phyloP scores from a whole-genome alignment of 2,329 filamentous ascomycete species.

The Fusarium sterilihyphosum region DNA sequence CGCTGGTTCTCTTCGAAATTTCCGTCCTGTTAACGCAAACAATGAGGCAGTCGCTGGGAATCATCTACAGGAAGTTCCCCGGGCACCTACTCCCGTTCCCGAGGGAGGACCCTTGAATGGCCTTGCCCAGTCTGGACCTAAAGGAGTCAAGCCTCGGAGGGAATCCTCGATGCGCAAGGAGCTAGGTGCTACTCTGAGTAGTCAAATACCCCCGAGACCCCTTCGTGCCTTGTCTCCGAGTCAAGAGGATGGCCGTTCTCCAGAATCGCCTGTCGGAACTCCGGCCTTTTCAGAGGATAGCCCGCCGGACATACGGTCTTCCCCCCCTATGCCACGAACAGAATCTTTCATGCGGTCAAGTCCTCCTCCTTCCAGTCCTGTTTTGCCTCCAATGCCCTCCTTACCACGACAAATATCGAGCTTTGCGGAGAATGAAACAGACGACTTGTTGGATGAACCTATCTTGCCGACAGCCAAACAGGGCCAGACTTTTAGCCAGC shows the following conservation, averaged over 20 bases:
- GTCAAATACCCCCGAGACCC: slow-evolving; percentile 52
- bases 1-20: slow-evolving; percentile 84
- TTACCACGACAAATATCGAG: slow-evolving; percentile 78
- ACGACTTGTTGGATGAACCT: slow-evolving; percentile 75
- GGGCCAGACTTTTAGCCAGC: slow-evolving; percentile 41
- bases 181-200: slow-evolving; percentile 58
- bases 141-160: slow-evolving; percentile 59
- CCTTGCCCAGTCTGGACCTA: slow-evolving; percentile 45
- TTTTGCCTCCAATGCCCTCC: slow-evolving; percentile 70
- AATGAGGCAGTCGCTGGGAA: slow-evolving; percentile 55
- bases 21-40: slow-evolving; percentile 74
- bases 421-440: slow-evolving; percentile 82
- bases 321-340: slow-evolving; percentile 80
- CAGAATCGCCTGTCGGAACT: slow-evolving; percentile 63
- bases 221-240: slow-evolving; percentile 54
- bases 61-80: slow-evolving; percentile 76
- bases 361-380: slow-evolving; percentile 82
- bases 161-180: slow-evolving; percentile 68
- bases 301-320: slow-evolving; percentile 86
- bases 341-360: slow-evolving; percentile 65
- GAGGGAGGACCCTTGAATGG: slow-evolving; percentile 48
- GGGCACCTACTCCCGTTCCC: slow-evolving; percentile 81
- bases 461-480: slow-evolving; percentile 55
- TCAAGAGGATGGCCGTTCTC: slow-evolving; percentile 63
- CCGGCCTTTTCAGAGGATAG: slow-evolving; percentile 70